Percentiles rank a stretch among this genome's conserved stretches.
phyloP scores from a whole-genome alignment of 805 yeast species.

The Nakazawaea pomicola region DNA sequence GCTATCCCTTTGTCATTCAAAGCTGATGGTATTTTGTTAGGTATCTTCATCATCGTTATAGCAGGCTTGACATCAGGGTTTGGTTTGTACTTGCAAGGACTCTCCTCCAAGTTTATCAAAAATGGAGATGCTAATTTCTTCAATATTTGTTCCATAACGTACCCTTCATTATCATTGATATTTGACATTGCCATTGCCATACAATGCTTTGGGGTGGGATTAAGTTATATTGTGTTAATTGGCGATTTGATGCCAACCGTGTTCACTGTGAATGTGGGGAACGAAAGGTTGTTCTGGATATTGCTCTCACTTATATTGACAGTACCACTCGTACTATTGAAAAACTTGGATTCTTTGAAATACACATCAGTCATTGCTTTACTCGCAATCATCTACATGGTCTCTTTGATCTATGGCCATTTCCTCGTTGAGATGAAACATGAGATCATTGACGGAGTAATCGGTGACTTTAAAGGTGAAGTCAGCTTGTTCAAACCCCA shows the following conservation, averaged over 20 bases:
- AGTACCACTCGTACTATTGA: constrained; percentile 59
- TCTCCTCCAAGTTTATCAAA: constrained; percentile 51
- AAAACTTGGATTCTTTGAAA: constrained; percentile 61
- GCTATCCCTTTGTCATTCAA: constrained; percentile 72
- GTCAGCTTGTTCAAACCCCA: constrained; percentile 37
- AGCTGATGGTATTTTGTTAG: constrained; percentile 61
- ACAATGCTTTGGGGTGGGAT: constrained; percentile 76
- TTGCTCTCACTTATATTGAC: constrained; percentile 45
- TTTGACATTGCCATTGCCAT: constrained; percentile 72
- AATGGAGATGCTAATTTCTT: constrained; percentile 66
- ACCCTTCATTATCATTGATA: constrained; percentile 63
- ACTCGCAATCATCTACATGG: constrained; percentile 58
- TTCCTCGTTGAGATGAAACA: constrained; percentile 27
- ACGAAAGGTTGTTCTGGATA: constrained; percentile 48
- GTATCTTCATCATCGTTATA: constrained; percentile 46
- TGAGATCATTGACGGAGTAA: constrained; percentile 33
- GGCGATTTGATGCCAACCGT: constrained; percentile 73
- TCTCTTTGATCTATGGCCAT: constrained; percentile 48
- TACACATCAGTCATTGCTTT: constrained; percentile 70
- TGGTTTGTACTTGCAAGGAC: constrained; percentile 61
- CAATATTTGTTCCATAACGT: constrained; percentile 63
- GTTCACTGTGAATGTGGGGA: constrained; percentile 23
- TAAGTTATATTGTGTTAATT: constrained; percentile 65
- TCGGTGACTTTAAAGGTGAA: constrained; percentile 35
- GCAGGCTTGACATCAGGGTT: constrained; percentile 65